These are phyloP conservation scores for Lipomyces yamadae DNA, from an alignment of 805 yeast genomes.

Conservation along the genomic window DNA sequence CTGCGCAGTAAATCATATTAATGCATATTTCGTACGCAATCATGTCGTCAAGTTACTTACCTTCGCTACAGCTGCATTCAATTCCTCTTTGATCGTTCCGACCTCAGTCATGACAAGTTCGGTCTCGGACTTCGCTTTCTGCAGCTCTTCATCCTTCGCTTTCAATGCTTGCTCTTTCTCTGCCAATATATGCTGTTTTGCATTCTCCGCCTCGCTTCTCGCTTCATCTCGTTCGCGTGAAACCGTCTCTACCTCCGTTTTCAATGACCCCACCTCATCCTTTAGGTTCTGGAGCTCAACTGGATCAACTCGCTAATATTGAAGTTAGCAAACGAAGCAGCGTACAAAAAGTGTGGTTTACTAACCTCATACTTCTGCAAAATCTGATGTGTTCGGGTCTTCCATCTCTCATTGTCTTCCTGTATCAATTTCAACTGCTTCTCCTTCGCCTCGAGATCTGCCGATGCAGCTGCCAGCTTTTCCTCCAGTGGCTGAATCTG, in stretches of 20 bases:
- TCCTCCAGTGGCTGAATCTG: slow-evolving; percentile 55
- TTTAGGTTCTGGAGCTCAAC: slow-evolving; percentile 50
- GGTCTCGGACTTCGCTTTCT: slow-evolving; percentile 27
- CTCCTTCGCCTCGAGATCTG: slow-evolving; percentile 55
- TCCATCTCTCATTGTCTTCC: slow-evolving; percentile 67
- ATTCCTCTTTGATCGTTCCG: slow-evolving; percentile 12
- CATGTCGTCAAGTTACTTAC: neutral
- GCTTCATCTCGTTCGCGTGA: slow-evolving; percentile 10
- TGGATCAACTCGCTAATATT: slow-evolving; percentile 51
- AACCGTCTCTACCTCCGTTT: slow-evolving; percentile 39
- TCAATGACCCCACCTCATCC: slow-evolving; percentile 42
- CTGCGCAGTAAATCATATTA: neutral
- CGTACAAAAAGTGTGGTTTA: neutral
- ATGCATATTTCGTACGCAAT: neutral
- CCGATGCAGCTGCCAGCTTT: slow-evolving; percentile 47
- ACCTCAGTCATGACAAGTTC: slow-evolving; percentile 23
- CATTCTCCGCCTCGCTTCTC: slow-evolving; percentile 30
- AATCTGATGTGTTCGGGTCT: slow-evolving; percentile 56
- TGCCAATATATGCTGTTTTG: slow-evolving; percentile 37
- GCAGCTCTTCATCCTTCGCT: slow-evolving; percentile 18
- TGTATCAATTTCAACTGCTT: slow-evolving; percentile 54
- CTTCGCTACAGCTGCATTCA: neutral
- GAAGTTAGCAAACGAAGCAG: neutral
- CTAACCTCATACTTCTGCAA: slow-evolving; percentile 50
- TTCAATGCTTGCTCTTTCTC: slow-evolving; percentile 23